Evolutionary conservation across 2,329 filamentous ascomycete species (phyloP).

Genomic region (Fusarium sp.): DNA sequence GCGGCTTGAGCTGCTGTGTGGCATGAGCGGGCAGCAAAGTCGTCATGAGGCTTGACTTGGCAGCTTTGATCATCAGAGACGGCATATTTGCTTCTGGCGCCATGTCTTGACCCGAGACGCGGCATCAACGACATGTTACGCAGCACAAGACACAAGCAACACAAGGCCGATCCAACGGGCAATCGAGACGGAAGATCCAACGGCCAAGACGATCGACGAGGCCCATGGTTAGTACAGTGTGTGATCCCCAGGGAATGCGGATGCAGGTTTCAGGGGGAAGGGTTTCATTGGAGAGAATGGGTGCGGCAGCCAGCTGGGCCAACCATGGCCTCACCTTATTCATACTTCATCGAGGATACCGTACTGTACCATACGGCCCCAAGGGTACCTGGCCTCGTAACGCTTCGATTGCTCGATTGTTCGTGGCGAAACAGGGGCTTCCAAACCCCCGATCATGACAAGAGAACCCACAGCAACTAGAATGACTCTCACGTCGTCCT

Average conservation of each 20-base stretch:
- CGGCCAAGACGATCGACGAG: constrained; percentile 21
- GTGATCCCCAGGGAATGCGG: constrained; percentile 17
- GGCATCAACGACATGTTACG: background rate
- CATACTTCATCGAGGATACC: constrained; percentile 17
- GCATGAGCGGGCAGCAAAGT: background rate
- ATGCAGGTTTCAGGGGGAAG: constrained; percentile 43
- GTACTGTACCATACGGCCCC: background rate
- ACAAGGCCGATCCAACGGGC: constrained; percentile 18
- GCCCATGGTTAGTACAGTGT: constrained; percentile 24
- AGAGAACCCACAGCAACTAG: background rate
- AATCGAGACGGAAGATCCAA: constrained; percentile 34
- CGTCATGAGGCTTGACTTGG: constrained; percentile 25
- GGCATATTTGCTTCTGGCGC: constrained; percentile 9
- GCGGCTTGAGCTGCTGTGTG: background rate
- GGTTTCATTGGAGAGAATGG: constrained; percentile 26
- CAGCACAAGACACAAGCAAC: constrained; percentile 19
- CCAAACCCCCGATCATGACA: constrained; percentile 5
- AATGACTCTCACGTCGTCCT: constrained; percentile 41
- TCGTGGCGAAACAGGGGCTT: constrained; percentile 20
- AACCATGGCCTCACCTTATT: constrained; percentile 25
- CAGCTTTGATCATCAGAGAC: constrained; percentile 14
- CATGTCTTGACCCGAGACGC: constrained; percentile 31
- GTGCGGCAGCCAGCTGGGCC: background rate
- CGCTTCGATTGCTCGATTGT: background rate
- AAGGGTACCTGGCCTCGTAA: background rate